phyloP scores from a whole-genome alignment of 2,329 filamentous ascomycete genomes.

The Cladosporium sp. region DNA sequence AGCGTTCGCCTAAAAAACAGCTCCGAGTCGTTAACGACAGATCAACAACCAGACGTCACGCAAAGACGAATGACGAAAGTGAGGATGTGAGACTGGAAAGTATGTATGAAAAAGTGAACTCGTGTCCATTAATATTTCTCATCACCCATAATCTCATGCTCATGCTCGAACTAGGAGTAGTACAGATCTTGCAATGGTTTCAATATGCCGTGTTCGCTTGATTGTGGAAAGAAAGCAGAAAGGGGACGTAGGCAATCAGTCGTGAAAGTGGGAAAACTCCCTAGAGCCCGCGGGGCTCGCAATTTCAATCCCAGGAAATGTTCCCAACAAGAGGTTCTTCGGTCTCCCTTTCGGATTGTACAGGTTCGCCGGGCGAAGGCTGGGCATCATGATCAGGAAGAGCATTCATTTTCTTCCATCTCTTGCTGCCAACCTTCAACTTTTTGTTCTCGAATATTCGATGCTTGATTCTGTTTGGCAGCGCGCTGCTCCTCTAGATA shows the following conservation, averaged over 20 bases:
- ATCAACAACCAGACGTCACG: no score
- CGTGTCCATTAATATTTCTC: neutral
- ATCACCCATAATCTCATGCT: conserved; percentile 1
- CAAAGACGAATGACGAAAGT: neutral
- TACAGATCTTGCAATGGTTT: neutral
- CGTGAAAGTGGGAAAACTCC: neutral
- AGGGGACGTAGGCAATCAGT: neutral
- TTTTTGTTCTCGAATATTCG: neutral
- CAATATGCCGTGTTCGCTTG: neutral
- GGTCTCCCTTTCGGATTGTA: neutral
- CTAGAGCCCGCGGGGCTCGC: neutral
- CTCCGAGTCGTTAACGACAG: no score
- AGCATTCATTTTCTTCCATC: neutral
- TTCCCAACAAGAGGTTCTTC: neutral
- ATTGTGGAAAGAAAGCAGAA: neutral
- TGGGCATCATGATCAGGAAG: neutral
- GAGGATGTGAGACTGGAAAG: no score
- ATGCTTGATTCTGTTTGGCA: neutral
- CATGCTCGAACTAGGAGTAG: conserved; percentile 1
- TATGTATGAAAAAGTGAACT: neutral
- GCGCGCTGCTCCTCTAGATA: conserved; percentile 1
- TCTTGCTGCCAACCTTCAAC: neutral
- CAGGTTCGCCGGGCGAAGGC: neutral
- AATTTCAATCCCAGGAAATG: neutral
- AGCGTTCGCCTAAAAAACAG: no score